These are phyloP conservation scores for Sugiyamaella novakii DNA, from an alignment of 1,139 yeast genomes.

Conservation along the genomic window DNA sequence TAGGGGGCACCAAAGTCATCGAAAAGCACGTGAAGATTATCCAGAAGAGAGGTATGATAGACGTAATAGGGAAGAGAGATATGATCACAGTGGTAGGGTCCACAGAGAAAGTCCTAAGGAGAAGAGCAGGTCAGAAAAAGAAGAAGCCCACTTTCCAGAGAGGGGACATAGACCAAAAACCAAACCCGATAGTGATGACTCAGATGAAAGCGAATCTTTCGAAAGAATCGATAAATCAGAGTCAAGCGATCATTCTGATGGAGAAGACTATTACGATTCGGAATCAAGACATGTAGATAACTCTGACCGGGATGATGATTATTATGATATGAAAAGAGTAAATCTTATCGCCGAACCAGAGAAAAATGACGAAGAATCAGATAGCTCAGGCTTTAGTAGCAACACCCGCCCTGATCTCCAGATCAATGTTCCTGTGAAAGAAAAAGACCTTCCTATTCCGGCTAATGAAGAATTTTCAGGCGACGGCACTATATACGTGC, in stretches of 20 bases:
- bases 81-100: not conserved
- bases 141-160: constrained; percentile 1
- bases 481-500: too few relatives aligned
- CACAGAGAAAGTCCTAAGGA: constrained; percentile 4
- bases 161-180: not conserved
- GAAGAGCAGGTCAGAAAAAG: not conserved
- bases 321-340: constrained; percentile 11
- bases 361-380: constrained; percentile 3
- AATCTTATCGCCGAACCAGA: constrained; percentile 1
- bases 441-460: not conserved
- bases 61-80: not conserved
- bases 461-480: not conserved
- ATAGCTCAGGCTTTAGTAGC: not conserved
- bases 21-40: not conserved
- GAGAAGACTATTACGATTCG: constrained; percentile 3
- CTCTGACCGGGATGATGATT: not conserved
- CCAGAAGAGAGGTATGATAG: constrained; percentile 3
- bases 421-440: constrained; percentile 15
- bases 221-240: constrained; percentile 5
- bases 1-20: not conserved
- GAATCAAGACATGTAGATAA: not conserved
- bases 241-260: not conserved
- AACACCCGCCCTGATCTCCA: constrained; percentile 7
- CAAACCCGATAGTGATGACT: not conserved
- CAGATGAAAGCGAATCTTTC: constrained; percentile 1